Conservation (phyloP, 768 basidiomycete genomes). For the Phanerodontia chrysosporium region DNA sequence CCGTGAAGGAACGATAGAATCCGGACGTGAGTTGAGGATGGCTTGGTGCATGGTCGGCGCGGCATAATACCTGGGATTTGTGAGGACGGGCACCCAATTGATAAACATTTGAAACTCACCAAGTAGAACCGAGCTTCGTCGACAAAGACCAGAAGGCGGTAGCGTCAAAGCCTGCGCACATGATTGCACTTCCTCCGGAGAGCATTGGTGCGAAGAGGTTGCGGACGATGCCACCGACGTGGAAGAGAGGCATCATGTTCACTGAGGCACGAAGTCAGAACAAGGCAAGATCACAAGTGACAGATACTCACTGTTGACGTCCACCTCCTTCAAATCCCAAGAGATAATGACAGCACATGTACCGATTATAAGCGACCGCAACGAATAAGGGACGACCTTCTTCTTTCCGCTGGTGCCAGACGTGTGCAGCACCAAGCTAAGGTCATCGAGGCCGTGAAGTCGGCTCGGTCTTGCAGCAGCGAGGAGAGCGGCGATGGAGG, state of each 20-base stretch:
- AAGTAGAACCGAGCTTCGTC: constrained; percentile 38
- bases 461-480: neutral
- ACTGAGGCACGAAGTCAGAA: constrained; percentile 8
- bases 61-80: constrained; percentile 45
- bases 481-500: neutral
- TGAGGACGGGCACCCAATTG: no score
- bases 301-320: constrained; percentile 41
- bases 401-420: constrained; percentile 56
- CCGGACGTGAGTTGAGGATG: constrained; percentile 36
- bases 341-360: constrained; percentile 40
- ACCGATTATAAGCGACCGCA: constrained; percentile 39
- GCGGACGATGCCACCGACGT: constrained; percentile 57
- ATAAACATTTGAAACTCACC: no score
- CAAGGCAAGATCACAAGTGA: constrained; percentile 30
- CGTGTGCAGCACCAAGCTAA: constrained; percentile 52
- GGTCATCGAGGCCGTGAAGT: constrained; percentile 38
- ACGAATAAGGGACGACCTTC: constrained; percentile 41
- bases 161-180: constrained; percentile 53
- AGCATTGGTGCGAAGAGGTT: constrained; percentile 55
- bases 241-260: constrained; percentile 46
- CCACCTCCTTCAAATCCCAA: constrained; percentile 34
- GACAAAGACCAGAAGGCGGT: constrained; percentile 37
- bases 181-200: constrained; percentile 49
- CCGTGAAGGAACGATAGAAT: constrained; percentile 25
- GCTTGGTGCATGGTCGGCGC: constrained; percentile 49